Evolutionary conservation across 306 rosid species (phyloP).

Genomic region (Luffa acutangula): DNA sequence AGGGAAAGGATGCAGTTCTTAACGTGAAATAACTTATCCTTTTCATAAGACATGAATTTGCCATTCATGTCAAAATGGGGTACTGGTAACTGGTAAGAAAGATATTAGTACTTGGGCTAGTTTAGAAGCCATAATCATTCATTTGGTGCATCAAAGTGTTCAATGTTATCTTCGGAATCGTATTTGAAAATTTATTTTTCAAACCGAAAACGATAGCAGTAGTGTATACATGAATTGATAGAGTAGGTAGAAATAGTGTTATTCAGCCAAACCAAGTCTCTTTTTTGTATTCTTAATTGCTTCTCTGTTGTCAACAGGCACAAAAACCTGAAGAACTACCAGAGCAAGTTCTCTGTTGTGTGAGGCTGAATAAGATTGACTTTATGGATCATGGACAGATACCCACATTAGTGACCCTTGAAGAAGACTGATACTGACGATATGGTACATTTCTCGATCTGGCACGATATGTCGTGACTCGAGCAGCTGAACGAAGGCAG

Average conservation of each 20-base stretch:
- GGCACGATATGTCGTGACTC: neutral
- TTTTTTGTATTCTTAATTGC: neutral
- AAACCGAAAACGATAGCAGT: neutral
- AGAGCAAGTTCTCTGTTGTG: constrained; percentile 72
- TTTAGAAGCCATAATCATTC: neutral
- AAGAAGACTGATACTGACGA: constrained; percentile 14
- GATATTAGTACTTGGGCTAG: neutral
- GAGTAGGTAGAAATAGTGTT: neutral
- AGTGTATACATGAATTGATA: neutral
- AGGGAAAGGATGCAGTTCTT: neutral
- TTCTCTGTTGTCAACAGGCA: constrained; percentile 39
- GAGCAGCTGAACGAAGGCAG: neutral
- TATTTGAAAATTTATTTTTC: neutral
- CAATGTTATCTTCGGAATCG: neutral
- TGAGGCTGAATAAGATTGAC: constrained; percentile 67
- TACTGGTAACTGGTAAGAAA: neutral
- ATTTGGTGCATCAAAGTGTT: neutral
- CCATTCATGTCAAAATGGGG: neutral
- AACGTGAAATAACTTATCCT: neutral
- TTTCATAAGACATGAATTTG: neutral
- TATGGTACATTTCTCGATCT: neutral
- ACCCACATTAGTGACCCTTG: constrained; percentile 55
- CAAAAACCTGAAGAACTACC: constrained; percentile 90
- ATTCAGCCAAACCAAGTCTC: neutral
- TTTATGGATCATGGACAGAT: constrained; percentile 76